Conservation (phyloP, 2,329 filamentous ascomycete genomes). For the Ophiocordyceps unilateralis region DNA sequence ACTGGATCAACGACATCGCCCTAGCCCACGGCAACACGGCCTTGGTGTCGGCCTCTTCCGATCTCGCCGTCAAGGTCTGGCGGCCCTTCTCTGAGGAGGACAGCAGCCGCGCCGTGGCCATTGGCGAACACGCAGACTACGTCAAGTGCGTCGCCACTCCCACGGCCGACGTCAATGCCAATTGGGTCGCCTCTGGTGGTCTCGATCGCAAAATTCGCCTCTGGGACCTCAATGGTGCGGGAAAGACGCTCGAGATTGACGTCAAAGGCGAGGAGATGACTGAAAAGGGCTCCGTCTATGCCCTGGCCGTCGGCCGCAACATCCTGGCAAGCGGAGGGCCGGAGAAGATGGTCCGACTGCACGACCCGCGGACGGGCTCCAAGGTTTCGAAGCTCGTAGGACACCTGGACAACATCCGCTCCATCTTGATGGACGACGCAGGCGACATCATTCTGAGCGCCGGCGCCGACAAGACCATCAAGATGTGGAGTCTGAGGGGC, state of each 20-base stretch:
- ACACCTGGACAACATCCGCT: constrained; percentile 85
- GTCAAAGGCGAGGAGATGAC: constrained; percentile 65
- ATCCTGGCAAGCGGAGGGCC: constrained; percentile 86
- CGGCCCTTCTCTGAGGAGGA: constrained; percentile 49
- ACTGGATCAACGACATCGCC: constrained; percentile 90
- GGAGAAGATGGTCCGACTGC: constrained; percentile 80
- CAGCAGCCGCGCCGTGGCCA: constrained; percentile 40
- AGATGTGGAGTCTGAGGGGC: constrained; percentile 91
- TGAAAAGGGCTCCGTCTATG: constrained; percentile 92
- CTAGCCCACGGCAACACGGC: constrained; percentile 63
- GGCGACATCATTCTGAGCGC: constrained; percentile 87
- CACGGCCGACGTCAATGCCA: constrained; percentile 35
- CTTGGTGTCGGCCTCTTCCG: constrained; percentile 81
- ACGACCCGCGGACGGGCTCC: constrained; percentile 80
- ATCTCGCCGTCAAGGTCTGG: constrained; percentile 87
- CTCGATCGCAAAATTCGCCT: constrained; percentile 82
- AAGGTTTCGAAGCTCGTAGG: constrained; percentile 92
- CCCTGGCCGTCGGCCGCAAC: constrained; percentile 60
- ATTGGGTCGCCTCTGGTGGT: constrained; percentile 88
- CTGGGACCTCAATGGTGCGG: constrained; percentile 82
- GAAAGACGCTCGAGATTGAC: constrained; percentile 75
- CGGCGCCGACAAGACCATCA: constrained; percentile 91
- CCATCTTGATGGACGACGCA: constrained; percentile 75
- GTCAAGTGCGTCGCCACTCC: constrained; percentile 86
- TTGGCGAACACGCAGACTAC: constrained; percentile 90